Percentiles rank a stretch among this genome's conserved stretches.
phyloP scores from a whole-genome alignment of 208 protist genomes.

The Trypanosoma congolense region DNA sequence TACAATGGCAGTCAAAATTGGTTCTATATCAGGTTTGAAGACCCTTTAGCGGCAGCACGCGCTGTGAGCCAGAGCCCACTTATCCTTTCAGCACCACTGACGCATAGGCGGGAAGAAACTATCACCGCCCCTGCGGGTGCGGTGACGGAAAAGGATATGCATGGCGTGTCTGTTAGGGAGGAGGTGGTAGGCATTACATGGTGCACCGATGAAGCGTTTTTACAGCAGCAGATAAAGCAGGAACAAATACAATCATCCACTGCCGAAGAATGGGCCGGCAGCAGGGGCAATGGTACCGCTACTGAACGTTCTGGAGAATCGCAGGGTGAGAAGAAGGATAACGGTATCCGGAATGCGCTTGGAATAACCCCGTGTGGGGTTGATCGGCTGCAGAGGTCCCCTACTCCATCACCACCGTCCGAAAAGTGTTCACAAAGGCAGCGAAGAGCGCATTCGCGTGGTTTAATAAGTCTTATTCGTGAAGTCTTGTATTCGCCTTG shows the following conservation, averaged over 20 bases:
- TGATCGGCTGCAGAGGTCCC: conserved; percentile 5
- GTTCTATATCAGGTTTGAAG: conserved; percentile 64
- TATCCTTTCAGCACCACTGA: conserved; percentile 8
- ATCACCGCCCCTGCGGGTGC: no score
- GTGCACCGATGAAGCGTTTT: conserved; percentile 46
- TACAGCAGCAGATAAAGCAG: conserved; percentile 15
- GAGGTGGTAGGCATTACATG: conserved; percentile 24
- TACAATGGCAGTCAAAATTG: conserved; percentile 14
- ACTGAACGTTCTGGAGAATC: background rate
- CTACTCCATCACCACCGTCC: background rate
- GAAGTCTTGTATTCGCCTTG: conserved; percentile 20
- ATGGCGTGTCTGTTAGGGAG: no score
- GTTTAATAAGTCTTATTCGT: conserved; percentile 13
- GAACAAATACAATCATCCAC: background rate
- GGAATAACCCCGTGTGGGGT: conserved; percentile 12
- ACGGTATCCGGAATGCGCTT: background rate
- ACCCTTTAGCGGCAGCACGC: conserved; percentile 33
- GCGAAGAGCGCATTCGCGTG: conserved; percentile 6
- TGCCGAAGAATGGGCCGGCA: no score
- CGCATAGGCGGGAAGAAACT: no score
- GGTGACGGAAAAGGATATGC: no score
- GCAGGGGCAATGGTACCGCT: background rate
- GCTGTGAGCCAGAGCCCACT: conserved; percentile 41
- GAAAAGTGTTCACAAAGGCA: background rate
- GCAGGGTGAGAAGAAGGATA: background rate